Percentiles rank a stretch among this genome's conserved stretches.
phyloP scores from a whole-genome alignment of 192 early-diverging fungal genomes.

The Rhizophagus prolifer region DNA sequence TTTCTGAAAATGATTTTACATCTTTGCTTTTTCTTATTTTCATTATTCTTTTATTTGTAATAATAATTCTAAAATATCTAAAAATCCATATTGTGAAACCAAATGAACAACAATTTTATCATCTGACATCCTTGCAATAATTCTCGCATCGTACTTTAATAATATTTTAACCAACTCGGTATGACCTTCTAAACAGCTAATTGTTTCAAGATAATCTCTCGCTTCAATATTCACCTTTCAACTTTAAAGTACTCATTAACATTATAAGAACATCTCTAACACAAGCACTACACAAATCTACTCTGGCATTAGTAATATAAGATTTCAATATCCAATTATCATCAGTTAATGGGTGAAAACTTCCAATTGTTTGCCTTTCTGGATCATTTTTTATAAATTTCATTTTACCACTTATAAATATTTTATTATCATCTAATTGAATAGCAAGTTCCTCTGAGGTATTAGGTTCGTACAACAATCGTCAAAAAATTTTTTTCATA shows the following conservation, averaged over 20 bases:
- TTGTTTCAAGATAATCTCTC: slow-evolving; percentile 18
- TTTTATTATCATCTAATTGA: slow-evolving; percentile 6
- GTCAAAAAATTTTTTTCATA: slow-evolving; percentile 11
- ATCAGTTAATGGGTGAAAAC: background rate
- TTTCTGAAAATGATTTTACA: background rate
- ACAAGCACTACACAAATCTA: slow-evolving; percentile 10
- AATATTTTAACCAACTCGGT: background rate
- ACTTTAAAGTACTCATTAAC: background rate
- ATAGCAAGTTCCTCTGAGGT: background rate
- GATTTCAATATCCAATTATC: slow-evolving; percentile 5
- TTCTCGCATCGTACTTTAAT: background rate
- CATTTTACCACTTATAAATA: slow-evolving; percentile 1
- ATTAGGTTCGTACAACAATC: slow-evolving; percentile 10
- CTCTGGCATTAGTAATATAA: background rate
- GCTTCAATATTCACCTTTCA: background rate
- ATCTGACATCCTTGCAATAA: slow-evolving; percentile 9
- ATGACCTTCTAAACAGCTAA: slow-evolving; percentile 7
- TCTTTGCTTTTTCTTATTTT: slow-evolving; percentile 1
- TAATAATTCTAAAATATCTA: slow-evolving; percentile 12
- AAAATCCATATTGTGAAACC: background rate
- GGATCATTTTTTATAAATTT: background rate
- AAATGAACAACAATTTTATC: slow-evolving; percentile 1
- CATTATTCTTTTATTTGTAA: background rate
- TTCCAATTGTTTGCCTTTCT: background rate
- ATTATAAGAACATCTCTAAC: background rate